Percentiles rank a stretch among this genome's conserved stretches.
Conservation (phyloP, 768 basidiomycete genomes). For the Lactarius trivialis region DNA sequence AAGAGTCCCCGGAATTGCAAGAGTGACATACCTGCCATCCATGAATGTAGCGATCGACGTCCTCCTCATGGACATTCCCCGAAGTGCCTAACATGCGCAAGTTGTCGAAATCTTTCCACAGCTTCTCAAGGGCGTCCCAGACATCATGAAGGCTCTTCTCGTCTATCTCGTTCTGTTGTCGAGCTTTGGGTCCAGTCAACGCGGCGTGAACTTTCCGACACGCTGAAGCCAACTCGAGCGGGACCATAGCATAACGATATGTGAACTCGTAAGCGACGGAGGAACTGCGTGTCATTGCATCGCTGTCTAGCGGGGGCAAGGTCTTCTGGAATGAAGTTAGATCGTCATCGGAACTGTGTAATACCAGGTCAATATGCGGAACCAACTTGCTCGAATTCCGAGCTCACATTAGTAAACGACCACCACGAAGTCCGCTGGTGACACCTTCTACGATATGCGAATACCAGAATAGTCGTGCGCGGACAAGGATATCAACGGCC, state of each 20-base stretch:
- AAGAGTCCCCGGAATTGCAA: constrained; percentile 3
- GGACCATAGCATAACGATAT: constrained; percentile 56
- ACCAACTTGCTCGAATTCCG: not conserved
- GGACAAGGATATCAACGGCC: constrained; percentile 53
- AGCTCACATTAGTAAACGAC: constrained; percentile 71
- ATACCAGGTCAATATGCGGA: constrained; percentile 9
- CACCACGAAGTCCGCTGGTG: constrained; percentile 75
- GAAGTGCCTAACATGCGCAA: constrained; percentile 42
- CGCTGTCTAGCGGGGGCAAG: constrained; percentile 28
- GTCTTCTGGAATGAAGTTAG: constrained; percentile 63
- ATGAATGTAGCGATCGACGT: constrained; percentile 63
- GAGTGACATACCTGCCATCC: constrained; percentile 69
- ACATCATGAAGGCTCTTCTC: constrained; percentile 62
- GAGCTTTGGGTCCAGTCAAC: constrained; percentile 73
- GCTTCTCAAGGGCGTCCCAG: constrained; percentile 78
- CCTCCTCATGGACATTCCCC: constrained; percentile 40
- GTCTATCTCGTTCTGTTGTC: constrained; percentile 51
- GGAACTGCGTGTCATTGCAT: constrained; percentile 31
- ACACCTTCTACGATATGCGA: constrained; percentile 81
- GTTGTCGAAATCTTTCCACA: constrained; percentile 78
- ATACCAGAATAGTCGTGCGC: constrained; percentile 86
- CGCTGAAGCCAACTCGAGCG: constrained; percentile 66
- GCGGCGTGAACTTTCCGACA: constrained; percentile 74
- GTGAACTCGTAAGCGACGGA: constrained; percentile 44
- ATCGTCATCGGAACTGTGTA: constrained; percentile 70